Evolutionary conservation across 139 green algal genomes (phyloP).

Genomic region (Micractinium sp.): DNA sequence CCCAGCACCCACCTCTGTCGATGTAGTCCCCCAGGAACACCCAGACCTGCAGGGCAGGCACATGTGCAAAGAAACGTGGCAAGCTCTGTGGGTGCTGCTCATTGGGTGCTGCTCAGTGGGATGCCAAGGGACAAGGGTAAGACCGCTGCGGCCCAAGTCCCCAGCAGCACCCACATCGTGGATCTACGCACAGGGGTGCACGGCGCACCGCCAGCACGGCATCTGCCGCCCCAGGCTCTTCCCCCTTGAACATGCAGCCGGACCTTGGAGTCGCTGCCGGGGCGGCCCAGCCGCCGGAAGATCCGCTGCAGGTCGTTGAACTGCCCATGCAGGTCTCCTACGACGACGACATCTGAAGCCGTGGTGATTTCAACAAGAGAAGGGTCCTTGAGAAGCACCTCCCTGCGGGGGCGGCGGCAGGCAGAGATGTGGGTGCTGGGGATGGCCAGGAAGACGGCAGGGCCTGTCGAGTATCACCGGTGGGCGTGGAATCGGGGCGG

Average conservation of each 20-base stretch:
- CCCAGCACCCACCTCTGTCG: constrained; percentile 63
- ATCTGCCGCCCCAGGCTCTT: constrained; percentile 62
- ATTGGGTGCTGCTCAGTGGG: no score
- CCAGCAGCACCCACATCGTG: no score
- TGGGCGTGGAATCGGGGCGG: no score
- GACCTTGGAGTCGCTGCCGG: constrained; percentile 15
- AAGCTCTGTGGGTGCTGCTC: no score
- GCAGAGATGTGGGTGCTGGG: background rate
- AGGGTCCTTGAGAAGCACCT: constrained; percentile 15
- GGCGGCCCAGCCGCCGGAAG: constrained; percentile 17
- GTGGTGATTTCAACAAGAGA: constrained; percentile 10
- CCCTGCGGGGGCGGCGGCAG: background rate
- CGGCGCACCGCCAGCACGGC: background rate
- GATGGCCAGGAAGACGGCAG: no score
- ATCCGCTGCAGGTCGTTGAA: constrained; percentile 35
- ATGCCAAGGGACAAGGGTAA: no score
- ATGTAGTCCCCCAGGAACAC: constrained; percentile 67
- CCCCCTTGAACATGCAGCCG: constrained; percentile 42
- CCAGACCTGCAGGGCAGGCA: background rate
- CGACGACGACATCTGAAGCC: background rate
- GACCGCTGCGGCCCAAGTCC: no score
- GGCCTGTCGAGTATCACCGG: background rate
- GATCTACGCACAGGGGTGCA: no score
- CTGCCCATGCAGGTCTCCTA: constrained; percentile 44
- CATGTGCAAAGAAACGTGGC: no score